phyloP scores from a whole-genome alignment of 805 yeast genomes.

The Lipomyces yamanashiensis region DNA sequence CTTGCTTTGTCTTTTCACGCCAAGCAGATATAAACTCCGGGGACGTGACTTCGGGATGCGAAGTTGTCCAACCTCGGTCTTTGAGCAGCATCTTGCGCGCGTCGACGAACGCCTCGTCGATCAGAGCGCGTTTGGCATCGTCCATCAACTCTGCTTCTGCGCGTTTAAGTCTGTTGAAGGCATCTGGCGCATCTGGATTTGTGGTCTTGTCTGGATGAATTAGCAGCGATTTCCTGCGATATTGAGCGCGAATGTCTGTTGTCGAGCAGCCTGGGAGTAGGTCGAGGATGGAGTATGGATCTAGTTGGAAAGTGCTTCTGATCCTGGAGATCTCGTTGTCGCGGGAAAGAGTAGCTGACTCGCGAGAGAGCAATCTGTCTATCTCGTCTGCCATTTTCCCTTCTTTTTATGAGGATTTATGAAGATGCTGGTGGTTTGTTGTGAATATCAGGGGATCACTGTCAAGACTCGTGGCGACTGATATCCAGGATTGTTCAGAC shows the following conservation, averaged over 20 bases:
- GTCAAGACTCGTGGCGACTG: too few relatives aligned
- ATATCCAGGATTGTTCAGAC: too few relatives aligned
- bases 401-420: not conserved
- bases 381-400: constrained; percentile 37
- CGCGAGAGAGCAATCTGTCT: constrained; percentile 43
- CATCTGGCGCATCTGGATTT: constrained; percentile 63
- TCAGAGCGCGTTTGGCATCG: constrained; percentile 48
- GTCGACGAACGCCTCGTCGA: constrained; percentile 54
- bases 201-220: constrained; percentile 71
- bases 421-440: not conserved
- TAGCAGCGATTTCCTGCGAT: constrained; percentile 62
- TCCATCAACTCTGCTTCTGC: constrained; percentile 54
- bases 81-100: constrained; percentile 49
- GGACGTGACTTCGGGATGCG: constrained; percentile 48
- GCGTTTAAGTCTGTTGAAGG: constrained; percentile 63
- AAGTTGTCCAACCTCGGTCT: constrained; percentile 47
- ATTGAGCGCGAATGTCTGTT: constrained; percentile 53
- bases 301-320: constrained; percentile 53
- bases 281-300: constrained; percentile 61
- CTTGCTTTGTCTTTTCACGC: constrained; percentile 51
- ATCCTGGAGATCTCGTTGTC: constrained; percentile 64
- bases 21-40: constrained; percentile 49
- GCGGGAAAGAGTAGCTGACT: constrained; percentile 41
- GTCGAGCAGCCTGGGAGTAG: constrained; percentile 50
- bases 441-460: not conserved